Percentiles rank a stretch among this genome's conserved stretches.
phyloP scores from a whole-genome alignment of 139 green algal species.

The Asterochloris sp. region DNA sequence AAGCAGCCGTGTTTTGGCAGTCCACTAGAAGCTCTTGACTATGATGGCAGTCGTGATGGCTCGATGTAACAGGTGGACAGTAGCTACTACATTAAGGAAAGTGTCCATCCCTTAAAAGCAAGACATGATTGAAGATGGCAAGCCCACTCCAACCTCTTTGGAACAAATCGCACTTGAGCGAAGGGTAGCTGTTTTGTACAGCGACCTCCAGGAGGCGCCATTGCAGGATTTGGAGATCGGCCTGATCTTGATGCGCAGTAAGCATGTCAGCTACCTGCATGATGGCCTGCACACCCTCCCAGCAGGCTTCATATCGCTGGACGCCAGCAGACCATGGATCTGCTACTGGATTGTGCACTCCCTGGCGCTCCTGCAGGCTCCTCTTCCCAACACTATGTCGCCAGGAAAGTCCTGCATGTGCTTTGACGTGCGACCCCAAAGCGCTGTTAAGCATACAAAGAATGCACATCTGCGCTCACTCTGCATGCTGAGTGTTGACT shows the following conservation, averaged over 20 bases:
- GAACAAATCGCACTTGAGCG: conserved; percentile 56
- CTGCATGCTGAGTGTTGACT: no score
- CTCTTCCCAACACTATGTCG: conserved; percentile 5
- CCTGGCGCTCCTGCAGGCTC: conserved; percentile 72
- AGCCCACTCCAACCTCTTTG: not conserved
- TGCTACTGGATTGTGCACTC: conserved; percentile 89
- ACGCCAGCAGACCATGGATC: conserved; percentile 87
- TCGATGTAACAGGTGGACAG: no score
- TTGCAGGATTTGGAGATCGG: conserved; percentile 11
- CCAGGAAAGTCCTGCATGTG: no score
- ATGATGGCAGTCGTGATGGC: no score
- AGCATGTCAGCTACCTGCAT: conserved; percentile 60
- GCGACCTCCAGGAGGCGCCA: conserved; percentile 20
- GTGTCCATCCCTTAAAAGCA: no score
- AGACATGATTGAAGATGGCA: conserved; percentile 25
- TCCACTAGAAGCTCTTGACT: no score
- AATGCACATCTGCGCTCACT: no score
- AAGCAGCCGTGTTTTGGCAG: no score
- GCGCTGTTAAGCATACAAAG: no score
- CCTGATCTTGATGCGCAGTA: conserved; percentile 46
- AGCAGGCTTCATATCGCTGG: conserved; percentile 62
- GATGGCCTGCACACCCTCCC: conserved; percentile 50
- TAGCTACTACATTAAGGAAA: no score
- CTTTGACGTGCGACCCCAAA: no score
- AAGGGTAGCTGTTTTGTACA: conserved; percentile 32